Percentiles rank a stretch among this genome's conserved stretches.
phyloP scores from a whole-genome alignment of 2,329 filamentous ascomycete genomes.

The Cercospora beticola region DNA sequence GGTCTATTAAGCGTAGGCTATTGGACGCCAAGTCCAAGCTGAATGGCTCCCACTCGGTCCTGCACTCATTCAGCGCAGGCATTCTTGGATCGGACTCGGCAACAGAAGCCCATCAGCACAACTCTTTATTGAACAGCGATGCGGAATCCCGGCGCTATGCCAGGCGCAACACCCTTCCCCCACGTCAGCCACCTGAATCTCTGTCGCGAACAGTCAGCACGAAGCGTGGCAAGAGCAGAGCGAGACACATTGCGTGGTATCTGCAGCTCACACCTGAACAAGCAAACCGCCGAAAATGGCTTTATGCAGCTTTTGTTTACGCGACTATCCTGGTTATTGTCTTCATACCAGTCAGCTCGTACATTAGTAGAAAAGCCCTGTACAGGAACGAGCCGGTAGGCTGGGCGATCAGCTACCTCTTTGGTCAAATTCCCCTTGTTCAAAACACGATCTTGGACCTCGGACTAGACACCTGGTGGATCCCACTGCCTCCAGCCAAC shows the following conservation, averaged over 20 bases:
- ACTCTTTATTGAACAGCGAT: conserved; percentile 10
- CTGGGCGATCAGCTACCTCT: conserved; percentile 87
- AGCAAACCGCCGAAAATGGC: conserved; percentile 73
- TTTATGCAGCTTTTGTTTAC: conserved; percentile 81
- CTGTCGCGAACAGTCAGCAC: conserved; percentile 6
- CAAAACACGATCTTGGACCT: conserved; percentile 68
- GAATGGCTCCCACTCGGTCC: conserved; percentile 22
- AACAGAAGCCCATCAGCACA: conserved; percentile 22
- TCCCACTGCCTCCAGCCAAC: conserved; percentile 62
- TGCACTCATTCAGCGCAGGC: conserved; percentile 20
- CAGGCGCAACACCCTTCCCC: conserved; percentile 31
- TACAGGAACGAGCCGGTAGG: conserved; percentile 76
- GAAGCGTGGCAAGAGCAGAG: conserved; percentile 52
- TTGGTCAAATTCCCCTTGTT: conserved; percentile 73
- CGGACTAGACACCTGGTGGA: conserved; percentile 78
- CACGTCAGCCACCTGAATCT: conserved; percentile 16
- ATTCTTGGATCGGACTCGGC: conserved; percentile 27
- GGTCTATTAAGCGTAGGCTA: conserved; percentile 25
- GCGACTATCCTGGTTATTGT: conserved; percentile 63
- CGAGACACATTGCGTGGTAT: conserved; percentile 68
- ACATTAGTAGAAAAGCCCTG: conserved; percentile 68
- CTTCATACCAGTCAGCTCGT: conserved; percentile 67
- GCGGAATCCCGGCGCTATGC: conserved; percentile 13
- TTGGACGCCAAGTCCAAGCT: conserved; percentile 24
- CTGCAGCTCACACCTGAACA: conserved; percentile 77